Evolutionary conservation across 352 stramenopile species (phyloP).

Genomic region (Globisporangium iwayamae): DNA sequence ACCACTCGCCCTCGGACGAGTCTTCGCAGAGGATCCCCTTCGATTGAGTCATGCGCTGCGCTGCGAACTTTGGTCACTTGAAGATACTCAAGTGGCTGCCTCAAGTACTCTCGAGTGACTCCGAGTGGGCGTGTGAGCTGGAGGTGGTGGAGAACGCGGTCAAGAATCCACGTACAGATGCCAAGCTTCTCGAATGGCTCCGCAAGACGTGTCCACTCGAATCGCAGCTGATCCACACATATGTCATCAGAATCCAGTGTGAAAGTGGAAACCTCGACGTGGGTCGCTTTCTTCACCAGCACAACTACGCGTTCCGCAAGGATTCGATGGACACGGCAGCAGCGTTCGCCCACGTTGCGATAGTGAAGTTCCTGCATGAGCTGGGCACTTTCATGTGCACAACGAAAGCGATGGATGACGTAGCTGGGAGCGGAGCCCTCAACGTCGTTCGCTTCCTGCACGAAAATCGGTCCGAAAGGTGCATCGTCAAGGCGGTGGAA

Average conservation of each 20-base stretch:
- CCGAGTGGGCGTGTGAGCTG: not conserved
- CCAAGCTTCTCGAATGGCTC: not conserved
- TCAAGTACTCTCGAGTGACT: not conserved
- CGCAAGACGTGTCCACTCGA: not conserved
- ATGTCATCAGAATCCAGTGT: too few relatives aligned
- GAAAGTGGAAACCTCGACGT: not conserved
- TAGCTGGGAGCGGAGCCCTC: not conserved
- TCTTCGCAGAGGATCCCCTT: not conserved
- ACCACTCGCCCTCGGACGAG: not conserved
- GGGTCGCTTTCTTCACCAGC: not conserved
- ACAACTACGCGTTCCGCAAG: not conserved
- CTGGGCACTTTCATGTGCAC: conserved; percentile 1
- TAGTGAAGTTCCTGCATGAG: not conserved
- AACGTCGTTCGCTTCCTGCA: conserved; percentile 1
- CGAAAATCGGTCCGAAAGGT: not conserved
- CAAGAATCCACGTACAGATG: not conserved
- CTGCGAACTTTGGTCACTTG: not conserved
- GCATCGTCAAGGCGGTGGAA: not conserved
- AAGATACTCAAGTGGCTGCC: conserved; percentile 11
- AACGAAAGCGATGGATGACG: conserved; percentile 8
- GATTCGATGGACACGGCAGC: not conserved
- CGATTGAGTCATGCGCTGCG: not conserved
- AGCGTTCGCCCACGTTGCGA: not conserved
- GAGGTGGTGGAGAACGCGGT: not conserved
- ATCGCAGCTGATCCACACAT: not conserved